Conservation (phyloP, 106 monocot species). For the Vanilla planifolia region DNA sequence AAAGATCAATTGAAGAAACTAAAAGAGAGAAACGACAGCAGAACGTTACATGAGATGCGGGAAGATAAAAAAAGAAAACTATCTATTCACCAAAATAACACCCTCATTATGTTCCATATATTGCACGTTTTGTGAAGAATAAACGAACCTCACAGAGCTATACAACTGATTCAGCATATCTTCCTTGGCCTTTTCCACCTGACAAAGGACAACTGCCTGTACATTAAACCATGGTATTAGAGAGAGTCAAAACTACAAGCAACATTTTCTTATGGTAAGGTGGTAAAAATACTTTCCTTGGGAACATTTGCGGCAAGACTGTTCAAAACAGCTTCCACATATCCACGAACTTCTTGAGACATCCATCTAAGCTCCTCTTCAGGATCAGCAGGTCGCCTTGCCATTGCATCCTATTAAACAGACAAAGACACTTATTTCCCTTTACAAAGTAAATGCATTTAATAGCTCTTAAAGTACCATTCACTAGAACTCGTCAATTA, state of each 20-base stretch:
- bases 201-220: slow-evolving; percentile 90
- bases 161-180: slow-evolving; percentile 99
- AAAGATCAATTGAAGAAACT: background rate
- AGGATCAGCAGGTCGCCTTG: slow-evolving; percentile 88
- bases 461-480: too few species aligned
- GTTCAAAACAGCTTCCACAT: slow-evolving; percentile 96
- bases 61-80: background rate
- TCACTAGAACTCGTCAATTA: too few species aligned
- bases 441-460: too few species aligned
- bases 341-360: slow-evolving; percentile 99
- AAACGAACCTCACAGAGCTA: slow-evolving; percentile 68
- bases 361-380: slow-evolving; percentile 99
- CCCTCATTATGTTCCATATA: background rate
- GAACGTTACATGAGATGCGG: background rate
- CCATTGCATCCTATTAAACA: slow-evolving; percentile 52
- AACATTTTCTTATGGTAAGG: background rate
- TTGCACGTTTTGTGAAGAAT: background rate
- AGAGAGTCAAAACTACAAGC: background rate
- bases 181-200: slow-evolving; percentile 98
- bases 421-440: background rate
- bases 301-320: slow-evolving; percentile 98
- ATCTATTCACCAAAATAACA: slow-evolving; percentile 2
- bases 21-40: background rate
- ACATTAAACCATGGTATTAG: slow-evolving; percentile 13
- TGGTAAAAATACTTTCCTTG: slow-evolving; percentile 34